A percentile compares a stretch with the other conserved stretches of the same genome.
These are phyloP conservation scores for Xylaria multiplex DNA, from an alignment of 2,329 filamentous ascomycete species.

Conservation along the genomic window DNA sequence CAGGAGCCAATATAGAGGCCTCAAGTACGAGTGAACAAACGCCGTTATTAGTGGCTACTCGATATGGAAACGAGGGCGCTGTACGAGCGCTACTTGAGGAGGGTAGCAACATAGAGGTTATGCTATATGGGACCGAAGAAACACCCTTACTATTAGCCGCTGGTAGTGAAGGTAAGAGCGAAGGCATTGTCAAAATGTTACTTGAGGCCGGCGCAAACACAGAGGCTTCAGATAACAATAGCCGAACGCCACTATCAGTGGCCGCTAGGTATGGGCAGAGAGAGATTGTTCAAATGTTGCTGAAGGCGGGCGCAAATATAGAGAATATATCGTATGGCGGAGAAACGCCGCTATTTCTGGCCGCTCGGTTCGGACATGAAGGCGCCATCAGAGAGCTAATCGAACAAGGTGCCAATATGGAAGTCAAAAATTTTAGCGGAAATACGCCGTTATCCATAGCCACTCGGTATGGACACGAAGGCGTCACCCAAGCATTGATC, in stretches of 20 bases:
- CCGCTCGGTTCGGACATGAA: neutral
- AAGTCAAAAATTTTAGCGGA: neutral
- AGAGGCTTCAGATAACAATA: neutral
- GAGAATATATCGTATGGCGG: neutral
- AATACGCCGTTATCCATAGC: neutral
- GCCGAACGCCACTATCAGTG: neutral
- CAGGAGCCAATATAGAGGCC: too few relatives aligned
- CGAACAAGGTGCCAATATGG: neutral
- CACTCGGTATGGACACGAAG: too few relatives aligned
- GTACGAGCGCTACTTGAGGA: too few relatives aligned
- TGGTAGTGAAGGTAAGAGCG: neutral
- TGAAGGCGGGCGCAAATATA: neutral
- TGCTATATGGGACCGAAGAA: too few relatives aligned
- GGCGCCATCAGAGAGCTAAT: neutral
- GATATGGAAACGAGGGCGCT: too few relatives aligned
- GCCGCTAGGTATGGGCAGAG: neutral
- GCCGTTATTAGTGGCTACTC: too few relatives aligned
- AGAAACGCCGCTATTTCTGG: neutral
- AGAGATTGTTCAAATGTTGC: neutral
- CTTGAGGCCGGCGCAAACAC: neutral
- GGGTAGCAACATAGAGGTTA: too few relatives aligned
- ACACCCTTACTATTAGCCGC: too few relatives aligned
- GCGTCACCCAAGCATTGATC: too few relatives aligned
- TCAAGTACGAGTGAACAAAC: too few relatives aligned
- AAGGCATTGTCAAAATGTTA: neutral